Conservation (phyloP, 2,329 filamentous ascomycete species). For the Pyrenophora graminea region DNA sequence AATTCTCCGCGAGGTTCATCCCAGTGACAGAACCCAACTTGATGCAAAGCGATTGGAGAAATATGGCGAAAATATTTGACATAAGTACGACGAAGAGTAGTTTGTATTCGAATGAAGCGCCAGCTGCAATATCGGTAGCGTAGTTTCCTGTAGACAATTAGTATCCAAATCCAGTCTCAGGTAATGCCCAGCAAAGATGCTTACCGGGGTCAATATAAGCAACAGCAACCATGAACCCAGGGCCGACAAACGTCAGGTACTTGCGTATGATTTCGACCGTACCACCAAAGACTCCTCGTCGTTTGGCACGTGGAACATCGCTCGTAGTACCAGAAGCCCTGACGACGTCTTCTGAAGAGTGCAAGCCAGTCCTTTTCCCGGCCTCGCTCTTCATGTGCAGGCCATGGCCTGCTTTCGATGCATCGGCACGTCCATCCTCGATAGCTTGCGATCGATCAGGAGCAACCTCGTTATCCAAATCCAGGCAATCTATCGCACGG, state of each 20-base stretch:
- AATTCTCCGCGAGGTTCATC: constrained; percentile 55
- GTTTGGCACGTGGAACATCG: background rate
- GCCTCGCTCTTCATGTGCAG: background rate
- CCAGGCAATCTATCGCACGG: constrained; percentile 30
- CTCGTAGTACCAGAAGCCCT: background rate
- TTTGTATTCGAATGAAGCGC: constrained; percentile 66
- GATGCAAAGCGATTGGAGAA: constrained; percentile 69
- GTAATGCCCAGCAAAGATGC: background rate
- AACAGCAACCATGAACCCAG: constrained; percentile 65
- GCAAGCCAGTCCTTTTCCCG: background rate
- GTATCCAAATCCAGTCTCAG: too few species aligned
- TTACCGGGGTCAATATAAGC: constrained; percentile 56
- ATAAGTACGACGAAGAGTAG: constrained; percentile 71
- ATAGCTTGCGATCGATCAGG: background rate
- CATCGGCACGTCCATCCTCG: background rate
- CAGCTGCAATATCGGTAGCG: constrained; percentile 70
- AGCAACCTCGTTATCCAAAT: constrained; percentile 4
- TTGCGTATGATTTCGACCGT: constrained; percentile 46
- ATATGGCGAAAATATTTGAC: constrained; percentile 72
- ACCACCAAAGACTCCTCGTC: constrained; percentile 7
- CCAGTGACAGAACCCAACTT: constrained; percentile 59
- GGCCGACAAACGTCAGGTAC: constrained; percentile 64
- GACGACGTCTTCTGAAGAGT: background rate
- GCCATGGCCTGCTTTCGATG: background rate
- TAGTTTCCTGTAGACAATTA: constrained; percentile 56